A percentile compares a stretch with the other conserved stretches of the same genome.
These are phyloP conservation scores for Persicaria tinctoria DNA, from an alignment of 148 eudicot species.

Conservation along the genomic window DNA sequence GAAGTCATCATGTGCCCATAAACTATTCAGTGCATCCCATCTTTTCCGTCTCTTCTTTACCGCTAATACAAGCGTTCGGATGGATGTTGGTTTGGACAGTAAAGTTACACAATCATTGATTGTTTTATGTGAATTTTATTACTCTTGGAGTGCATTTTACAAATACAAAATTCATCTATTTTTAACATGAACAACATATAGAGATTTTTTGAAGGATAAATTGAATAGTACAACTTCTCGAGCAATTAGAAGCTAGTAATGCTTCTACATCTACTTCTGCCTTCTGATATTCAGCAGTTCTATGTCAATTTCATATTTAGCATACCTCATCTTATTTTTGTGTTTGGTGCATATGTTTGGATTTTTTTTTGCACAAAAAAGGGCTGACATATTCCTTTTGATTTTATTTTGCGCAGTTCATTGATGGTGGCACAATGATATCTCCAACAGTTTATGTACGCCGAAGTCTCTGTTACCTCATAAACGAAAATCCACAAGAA, in stretches of 20 bases:
- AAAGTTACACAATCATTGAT: too few relatives aligned
- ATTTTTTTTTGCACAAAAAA: not conserved
- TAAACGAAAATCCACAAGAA: constrained; percentile 75
- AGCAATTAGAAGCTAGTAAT: not conserved
- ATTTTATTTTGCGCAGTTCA: constrained; percentile 48
- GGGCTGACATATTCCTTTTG: constrained; percentile 14
- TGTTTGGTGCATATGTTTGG: not conserved
- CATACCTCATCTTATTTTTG: not conserved
- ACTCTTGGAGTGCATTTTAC: not conserved
- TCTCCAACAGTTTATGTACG: constrained; percentile 91
- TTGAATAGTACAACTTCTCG: not conserved
- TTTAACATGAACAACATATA: not conserved
- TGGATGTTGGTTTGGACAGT: too few relatives aligned
- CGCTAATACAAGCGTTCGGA: too few relatives aligned
- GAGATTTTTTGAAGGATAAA: not conserved
- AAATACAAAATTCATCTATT: not conserved
- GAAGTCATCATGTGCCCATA: too few relatives aligned
- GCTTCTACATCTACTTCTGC: not conserved
- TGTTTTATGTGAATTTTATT: too few relatives aligned
- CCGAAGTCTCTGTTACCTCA: constrained; percentile 80
- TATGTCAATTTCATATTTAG: not conserved
- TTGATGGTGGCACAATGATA: constrained; percentile 78
- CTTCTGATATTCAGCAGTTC: not conserved
- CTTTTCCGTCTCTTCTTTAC: too few relatives aligned
- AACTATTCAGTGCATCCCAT: too few relatives aligned